phyloP scores from a whole-genome alignment of 192 early-diverging fungal species.

The Spinellus fusiger region DNA sequence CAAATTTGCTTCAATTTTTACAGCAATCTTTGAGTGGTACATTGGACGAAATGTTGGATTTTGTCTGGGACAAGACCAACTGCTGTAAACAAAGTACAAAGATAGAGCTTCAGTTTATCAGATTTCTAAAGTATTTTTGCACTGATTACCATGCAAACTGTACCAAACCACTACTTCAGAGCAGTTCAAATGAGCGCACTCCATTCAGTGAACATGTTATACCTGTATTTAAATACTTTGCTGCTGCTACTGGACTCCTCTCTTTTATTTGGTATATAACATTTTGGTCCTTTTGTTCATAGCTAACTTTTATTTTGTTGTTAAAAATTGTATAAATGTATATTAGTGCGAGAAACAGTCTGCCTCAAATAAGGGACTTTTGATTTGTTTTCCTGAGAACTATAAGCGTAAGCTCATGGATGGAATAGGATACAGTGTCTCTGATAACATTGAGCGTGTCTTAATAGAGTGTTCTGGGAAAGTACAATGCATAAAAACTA shows the following conservation, averaged over 20 bases:
- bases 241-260: neutral
- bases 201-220: conserved; percentile 5
- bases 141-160: conserved; percentile 8
- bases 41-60: neutral
- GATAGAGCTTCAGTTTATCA: neutral
- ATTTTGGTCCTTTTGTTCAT: neutral
- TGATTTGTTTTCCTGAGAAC: neutral
- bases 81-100: neutral
- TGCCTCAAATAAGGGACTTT: neutral
- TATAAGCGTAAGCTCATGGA: neutral
- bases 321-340: neutral
- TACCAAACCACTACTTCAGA: neutral
- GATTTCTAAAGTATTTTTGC: conserved; percentile 1
- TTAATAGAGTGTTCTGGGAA: conserved; percentile 1
- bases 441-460: neutral
- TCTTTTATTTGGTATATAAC: conserved; percentile 6
- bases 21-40: neutral
- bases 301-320: neutral
- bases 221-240: conserved; percentile 6
- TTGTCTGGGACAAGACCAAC: neutral
- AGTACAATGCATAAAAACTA: neutral
- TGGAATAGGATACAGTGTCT: neutral
- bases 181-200: conserved; percentile 4
- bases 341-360: conserved; percentile 1
- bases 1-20: neutral